phyloP scores from a whole-genome alignment of 73 alveolate species.

The Paramecium sonneborni region DNA sequence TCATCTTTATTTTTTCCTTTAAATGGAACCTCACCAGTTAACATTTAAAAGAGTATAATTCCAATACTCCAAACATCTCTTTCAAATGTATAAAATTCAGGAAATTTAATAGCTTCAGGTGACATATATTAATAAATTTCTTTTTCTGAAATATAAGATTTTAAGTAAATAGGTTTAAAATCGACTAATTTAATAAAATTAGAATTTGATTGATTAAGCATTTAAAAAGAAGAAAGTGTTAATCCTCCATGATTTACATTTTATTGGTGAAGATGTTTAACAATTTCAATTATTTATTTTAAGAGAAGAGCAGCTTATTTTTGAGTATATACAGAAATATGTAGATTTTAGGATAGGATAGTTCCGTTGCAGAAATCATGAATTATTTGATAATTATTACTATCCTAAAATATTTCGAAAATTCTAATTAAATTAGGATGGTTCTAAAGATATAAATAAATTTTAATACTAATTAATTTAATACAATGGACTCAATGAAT shows the following conservation, averaged over 20 bases:
- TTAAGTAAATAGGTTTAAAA: not conserved
- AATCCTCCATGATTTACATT: not conserved
- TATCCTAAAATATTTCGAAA: not conserved
- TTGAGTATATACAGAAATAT: not conserved
- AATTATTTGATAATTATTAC: not conserved
- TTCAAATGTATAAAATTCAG: not conserved
- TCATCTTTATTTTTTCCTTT: conserved; percentile 39
- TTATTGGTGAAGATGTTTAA: not conserved
- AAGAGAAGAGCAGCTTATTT: not conserved
- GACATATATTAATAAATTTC: not conserved
- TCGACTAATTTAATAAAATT: not conserved
- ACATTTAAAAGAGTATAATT: conserved; percentile 55
- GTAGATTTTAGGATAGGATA: not conserved
- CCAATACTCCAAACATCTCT: conserved; percentile 74
- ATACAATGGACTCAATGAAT: not conserved
- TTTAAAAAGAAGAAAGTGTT: not conserved
- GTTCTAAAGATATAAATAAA: not conserved
- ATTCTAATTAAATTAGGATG: conserved; percentile 16
- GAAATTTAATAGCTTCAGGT: not conserved
- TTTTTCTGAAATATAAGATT: not conserved
- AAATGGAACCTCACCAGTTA: conserved; percentile 69
- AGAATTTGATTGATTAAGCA: not conserved
- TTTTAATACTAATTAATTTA: not conserved
- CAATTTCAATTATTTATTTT: not conserved
- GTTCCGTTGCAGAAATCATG: conserved; percentile 4